Evolutionary conservation across 177 flowering plant species (phyloP).

Genomic region (Vitis hybrid): DNA sequence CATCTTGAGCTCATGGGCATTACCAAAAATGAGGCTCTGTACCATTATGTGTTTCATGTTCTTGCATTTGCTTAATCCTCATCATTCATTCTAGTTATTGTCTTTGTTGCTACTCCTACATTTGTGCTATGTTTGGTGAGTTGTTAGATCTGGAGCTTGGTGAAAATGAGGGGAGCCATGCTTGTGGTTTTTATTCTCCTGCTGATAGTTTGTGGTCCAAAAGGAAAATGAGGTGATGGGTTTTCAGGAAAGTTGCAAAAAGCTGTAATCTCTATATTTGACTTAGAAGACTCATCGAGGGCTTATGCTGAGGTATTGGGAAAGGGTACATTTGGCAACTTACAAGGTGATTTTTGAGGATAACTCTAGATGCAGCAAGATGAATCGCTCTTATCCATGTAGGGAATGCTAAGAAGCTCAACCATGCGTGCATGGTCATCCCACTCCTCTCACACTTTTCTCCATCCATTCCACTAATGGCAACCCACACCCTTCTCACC

Average conservation of each 20-base stretch:
- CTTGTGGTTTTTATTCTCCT: slow-evolving; percentile 30
- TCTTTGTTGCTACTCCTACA: fast-evolving
- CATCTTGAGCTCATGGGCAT: too few species aligned
- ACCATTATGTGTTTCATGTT: too few species aligned
- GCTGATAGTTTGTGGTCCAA: slow-evolving; percentile 43
- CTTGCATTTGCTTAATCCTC: too few species aligned
- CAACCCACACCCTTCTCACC: too few species aligned
- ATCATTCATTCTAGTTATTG: too few species aligned
- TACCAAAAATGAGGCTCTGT: too few species aligned
- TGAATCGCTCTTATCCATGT: slow-evolving; percentile 74
- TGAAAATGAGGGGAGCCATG: too few species aligned
- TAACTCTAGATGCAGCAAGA: slow-evolving; percentile 84
- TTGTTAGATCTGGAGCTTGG: too few species aligned
- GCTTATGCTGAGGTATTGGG: slow-evolving; percentile 96
- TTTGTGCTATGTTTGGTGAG: too few species aligned
- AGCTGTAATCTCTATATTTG: slow-evolving; percentile 63
- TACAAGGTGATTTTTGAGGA: slow-evolving; percentile 83
- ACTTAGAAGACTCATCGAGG: slow-evolving; percentile 86
- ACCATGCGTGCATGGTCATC: too few species aligned
- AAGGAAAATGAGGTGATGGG: slow-evolving; percentile 29
- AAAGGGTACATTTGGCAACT: slow-evolving; percentile 84
- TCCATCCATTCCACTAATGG: too few species aligned
- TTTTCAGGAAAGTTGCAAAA: slow-evolving; percentile 50
- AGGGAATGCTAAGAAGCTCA: slow-evolving; percentile 49
- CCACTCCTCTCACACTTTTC: too few species aligned